phyloP scores from a whole-genome alignment of 1,284 basidiomycete species.

The Ustilago xerochloae region DNA sequence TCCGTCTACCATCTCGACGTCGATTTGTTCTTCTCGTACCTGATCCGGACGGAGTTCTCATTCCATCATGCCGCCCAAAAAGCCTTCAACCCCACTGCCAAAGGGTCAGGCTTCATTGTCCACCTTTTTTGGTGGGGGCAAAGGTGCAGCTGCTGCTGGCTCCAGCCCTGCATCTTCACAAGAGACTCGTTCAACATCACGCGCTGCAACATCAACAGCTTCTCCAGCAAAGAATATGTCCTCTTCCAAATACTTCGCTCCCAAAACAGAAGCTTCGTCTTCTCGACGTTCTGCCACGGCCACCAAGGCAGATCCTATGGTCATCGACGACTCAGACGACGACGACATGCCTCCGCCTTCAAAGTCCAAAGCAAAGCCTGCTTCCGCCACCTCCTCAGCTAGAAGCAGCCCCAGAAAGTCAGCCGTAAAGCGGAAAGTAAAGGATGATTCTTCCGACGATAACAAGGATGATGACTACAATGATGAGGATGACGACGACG shows the following conservation, averaged over 20 bases:
- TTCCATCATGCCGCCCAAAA: constrained; percentile 36
- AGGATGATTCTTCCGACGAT: constrained; percentile 15
- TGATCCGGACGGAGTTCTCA: not conserved
- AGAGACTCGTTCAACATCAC: constrained; percentile 10
- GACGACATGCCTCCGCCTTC: constrained; percentile 4
- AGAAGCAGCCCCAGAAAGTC: constrained; percentile 23
- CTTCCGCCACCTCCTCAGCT: too few species aligned
- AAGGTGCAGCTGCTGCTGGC: constrained; percentile 2
- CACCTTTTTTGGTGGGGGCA: constrained; percentile 48
- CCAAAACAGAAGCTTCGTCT: not conserved
- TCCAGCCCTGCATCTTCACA: constrained; percentile 37
- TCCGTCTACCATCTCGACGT: not conserved
- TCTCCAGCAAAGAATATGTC: constrained; percentile 9
- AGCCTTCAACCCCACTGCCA: constrained; percentile 28
- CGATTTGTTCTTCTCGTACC: not conserved
- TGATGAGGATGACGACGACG: constrained; percentile 63
- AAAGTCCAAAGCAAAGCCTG: constrained; percentile 1
- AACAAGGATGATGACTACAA: constrained; percentile 24
- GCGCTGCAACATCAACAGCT: constrained; percentile 7
- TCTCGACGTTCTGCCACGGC: constrained; percentile 21
- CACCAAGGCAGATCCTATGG: constrained; percentile 38
- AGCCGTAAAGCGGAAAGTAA: constrained; percentile 33
- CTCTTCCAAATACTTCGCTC: constrained; percentile 41
- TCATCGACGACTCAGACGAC: constrained; percentile 46
- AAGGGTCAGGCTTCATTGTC: constrained; percentile 55